These are phyloP conservation scores for Paecilomyces variotii DNA, from an alignment of 2,329 filamentous ascomycete genomes.

Conservation along the genomic window DNA sequence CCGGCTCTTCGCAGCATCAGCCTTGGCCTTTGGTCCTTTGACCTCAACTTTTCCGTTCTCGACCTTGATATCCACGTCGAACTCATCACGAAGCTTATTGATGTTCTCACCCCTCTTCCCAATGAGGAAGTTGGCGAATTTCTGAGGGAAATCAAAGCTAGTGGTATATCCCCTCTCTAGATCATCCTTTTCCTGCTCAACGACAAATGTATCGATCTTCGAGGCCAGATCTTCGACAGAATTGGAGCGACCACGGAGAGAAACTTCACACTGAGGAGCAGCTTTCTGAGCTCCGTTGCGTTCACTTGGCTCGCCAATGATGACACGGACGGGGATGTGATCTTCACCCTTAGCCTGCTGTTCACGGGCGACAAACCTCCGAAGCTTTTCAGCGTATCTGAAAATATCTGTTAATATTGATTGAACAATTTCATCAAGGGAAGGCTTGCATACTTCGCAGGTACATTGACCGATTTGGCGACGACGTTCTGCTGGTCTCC, in stretches of 20 bases:
- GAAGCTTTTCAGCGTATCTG: constrained; percentile 55
- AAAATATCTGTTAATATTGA: constrained; percentile 6
- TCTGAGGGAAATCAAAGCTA: constrained; percentile 88
- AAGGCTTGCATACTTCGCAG: constrained; percentile 38
- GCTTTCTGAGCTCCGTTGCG: constrained; percentile 24
- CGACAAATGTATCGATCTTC: constrained; percentile 71
- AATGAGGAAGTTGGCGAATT: constrained; percentile 80
- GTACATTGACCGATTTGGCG: constrained; percentile 46
- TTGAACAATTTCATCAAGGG: neutral
- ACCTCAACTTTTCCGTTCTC: constrained; percentile 91
- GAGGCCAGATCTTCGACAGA: constrained; percentile 62
- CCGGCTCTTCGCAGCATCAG: constrained; percentile 73
- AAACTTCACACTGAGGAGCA: constrained; percentile 44
- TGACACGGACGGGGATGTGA: constrained; percentile 50
- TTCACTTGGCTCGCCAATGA: constrained; percentile 34
- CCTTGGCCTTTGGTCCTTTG: constrained; percentile 92
- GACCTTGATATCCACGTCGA: constrained; percentile 74
- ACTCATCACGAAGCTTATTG: constrained; percentile 60
- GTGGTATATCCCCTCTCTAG: constrained; percentile 83
- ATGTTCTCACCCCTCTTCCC: constrained; percentile 61
- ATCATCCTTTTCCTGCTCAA: constrained; percentile 85
- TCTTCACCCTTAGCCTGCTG: constrained; percentile 43
- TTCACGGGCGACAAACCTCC: constrained; percentile 50
- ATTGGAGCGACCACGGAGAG: constrained; percentile 67
- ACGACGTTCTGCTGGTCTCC: constrained; percentile 49